phyloP scores from a whole-genome alignment of 2,329 filamentous ascomycete genomes.

The Escovopsis sp. region DNA sequence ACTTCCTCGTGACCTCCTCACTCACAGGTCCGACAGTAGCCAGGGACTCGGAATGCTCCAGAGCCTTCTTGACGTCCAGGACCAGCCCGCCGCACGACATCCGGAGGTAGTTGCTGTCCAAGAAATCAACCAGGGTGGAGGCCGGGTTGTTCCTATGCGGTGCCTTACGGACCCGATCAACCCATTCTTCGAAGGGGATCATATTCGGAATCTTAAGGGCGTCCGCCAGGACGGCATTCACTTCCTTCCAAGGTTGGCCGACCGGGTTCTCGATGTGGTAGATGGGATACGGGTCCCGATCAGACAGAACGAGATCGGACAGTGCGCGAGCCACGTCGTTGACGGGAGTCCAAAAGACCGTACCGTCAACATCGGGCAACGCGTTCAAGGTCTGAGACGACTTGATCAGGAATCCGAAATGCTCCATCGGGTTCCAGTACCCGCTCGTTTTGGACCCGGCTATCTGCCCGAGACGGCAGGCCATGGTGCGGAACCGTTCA shows the following conservation, averaged over 20 bases:
- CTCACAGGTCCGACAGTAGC: constrained; percentile 2
- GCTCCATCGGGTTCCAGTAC: constrained; percentile 40
- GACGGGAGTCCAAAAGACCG: constrained; percentile 31
- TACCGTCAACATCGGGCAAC: constrained; percentile 26
- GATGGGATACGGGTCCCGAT: constrained; percentile 3
- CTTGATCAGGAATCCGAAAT: constrained; percentile 35
- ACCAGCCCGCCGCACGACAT: constrained; percentile 8
- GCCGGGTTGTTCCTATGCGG: constrained; percentile 3
- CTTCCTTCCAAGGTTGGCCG: constrained; percentile 8
- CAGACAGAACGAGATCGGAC: constrained; percentile 5
- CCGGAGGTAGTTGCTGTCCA: constrained; percentile 5
- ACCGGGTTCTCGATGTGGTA: constrained; percentile 13
- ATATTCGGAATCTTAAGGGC: constrained; percentile 4
- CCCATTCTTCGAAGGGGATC: constrained; percentile 6
- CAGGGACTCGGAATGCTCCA: constrained; percentile 6
- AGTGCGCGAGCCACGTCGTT: constrained; percentile 13
- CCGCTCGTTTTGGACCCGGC: constrained; percentile 33
- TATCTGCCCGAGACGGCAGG: constrained; percentile 36
- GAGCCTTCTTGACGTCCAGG: constrained; percentile 3
- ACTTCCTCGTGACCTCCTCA: not conserved
- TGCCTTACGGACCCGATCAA: constrained; percentile 1
- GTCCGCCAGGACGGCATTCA: constrained; percentile 4
- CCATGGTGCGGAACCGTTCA: constrained; percentile 26
- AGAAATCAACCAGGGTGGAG: constrained; percentile 5
- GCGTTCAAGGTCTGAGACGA: constrained; percentile 29